Base-by-base conservation (phyloP, 2,329 filamentous ascomycete genomes). In the Ceratocystis cacaofunesta region DNA sequence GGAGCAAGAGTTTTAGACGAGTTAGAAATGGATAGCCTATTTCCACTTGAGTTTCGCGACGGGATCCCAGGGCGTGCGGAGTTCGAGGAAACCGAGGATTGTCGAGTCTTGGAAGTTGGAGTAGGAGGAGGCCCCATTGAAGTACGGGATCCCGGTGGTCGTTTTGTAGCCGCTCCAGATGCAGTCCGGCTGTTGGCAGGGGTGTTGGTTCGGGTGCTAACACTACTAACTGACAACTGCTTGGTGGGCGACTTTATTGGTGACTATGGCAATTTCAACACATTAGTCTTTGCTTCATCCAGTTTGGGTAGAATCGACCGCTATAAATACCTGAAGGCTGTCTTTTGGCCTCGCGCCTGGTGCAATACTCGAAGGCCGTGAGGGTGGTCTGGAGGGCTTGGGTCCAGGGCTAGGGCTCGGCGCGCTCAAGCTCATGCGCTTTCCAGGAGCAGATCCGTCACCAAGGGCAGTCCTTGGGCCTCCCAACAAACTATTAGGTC, bases 241-340 rank as follows among this genome's bases (percentile, higher is more conserved):
- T 94, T 94, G 2, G 87, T 89, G 1, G 89, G 89, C 1, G 88
- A 92, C 71, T 89, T 92, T 0, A 83, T 86, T 1, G 89, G 88
- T 67, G 87, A 90, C 85, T 91, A 65, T 36, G 8, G 8, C 70
- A 50, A 55, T 28, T 32, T 63, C 30, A 61, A 44, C 30, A 63
- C 63, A 10, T 10, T 52, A 25, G 28, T 50, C 25, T n/a, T 69
- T 5, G 17, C 19, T 25, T 58, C 12, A 41, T 41, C 12, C 12
- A 41, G 12, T 19, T 8, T n/a, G 30, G 6, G 55, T 58, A 30
- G 5, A 52, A 66, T 61, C 30, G 61, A 6, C 25, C 3, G 61
- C 55, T 44, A 50, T 48, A 8, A 10, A 63, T 65, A 63, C 65
- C 61, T 66, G 61, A 32, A 66, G 43, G 28, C 36, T 61, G 3